Evolutionary conservation across 2,329 filamentous ascomycete species (phyloP).

Genomic region (Sodiomyces alkalinus): DNA sequence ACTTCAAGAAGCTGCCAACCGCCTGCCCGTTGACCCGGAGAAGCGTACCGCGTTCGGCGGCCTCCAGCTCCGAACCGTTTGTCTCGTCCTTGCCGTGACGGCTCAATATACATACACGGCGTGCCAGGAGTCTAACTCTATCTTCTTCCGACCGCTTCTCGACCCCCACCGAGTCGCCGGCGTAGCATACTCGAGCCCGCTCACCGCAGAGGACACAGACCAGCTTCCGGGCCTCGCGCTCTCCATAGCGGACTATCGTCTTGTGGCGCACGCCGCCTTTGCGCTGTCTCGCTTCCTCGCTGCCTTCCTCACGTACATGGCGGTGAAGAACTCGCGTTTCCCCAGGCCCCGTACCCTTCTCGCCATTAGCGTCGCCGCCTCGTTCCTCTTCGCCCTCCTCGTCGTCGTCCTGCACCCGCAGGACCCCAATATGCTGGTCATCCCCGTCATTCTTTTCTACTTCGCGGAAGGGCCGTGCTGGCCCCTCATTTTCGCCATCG

Average conservation of each 20-base stretch:
- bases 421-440: constrained; percentile 32
- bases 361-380: constrained; percentile 41
- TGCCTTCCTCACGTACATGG: constrained; percentile 45
- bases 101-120: constrained; percentile 71
- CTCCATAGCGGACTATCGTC: constrained; percentile 48
- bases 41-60: constrained; percentile 30
- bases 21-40: constrained; percentile 32
- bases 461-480: constrained; percentile 76
- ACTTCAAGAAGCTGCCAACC: constrained; percentile 30
- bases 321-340: constrained; percentile 28
- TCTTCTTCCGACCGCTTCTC: constrained; percentile 42
- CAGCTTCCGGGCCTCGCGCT: constrained; percentile 30
- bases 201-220: constrained; percentile 23
- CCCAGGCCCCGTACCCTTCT: constrained; percentile 59
- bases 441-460: constrained; percentile 55
- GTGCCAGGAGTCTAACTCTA: constrained; percentile 50
- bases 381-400: constrained; percentile 40
- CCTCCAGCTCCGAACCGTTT: constrained; percentile 37
- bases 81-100: constrained; percentile 53
- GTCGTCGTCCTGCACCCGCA: constrained; percentile 27
- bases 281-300: constrained; percentile 58
- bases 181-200: constrained; percentile 23
- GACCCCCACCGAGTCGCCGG: constrained; percentile 10
- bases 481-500: constrained; percentile 67
- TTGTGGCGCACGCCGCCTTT: constrained; percentile 59